phyloP scores from a whole-genome alignment of 345 rosid species.

The Dovyalis caffra region DNA sequence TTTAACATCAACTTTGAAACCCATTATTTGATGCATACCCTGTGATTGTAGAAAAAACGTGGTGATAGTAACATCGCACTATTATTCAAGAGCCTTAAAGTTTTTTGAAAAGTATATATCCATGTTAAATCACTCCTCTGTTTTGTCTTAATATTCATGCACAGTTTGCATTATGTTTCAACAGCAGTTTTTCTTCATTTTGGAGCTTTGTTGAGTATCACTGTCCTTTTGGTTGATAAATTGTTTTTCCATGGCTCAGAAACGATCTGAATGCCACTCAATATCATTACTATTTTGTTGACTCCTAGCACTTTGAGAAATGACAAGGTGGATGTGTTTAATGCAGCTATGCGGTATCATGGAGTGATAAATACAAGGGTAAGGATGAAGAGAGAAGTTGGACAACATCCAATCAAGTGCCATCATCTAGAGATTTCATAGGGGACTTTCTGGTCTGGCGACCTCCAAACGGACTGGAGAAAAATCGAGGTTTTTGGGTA shows the following conservation, averaged over 20 bases:
- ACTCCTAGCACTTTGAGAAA: not conserved
- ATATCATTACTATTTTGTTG: not conserved
- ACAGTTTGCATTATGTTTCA: not conserved
- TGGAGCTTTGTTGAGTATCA: not conserved
- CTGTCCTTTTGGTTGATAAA: not conserved
- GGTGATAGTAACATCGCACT: no score
- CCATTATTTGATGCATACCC: not conserved
- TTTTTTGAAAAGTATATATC: not conserved
- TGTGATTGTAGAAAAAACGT: not conserved
- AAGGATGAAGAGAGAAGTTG: conserved; percentile 43
- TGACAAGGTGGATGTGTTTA: not conserved
- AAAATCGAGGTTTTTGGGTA: conserved; percentile 68
- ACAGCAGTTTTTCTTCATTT: not conserved
- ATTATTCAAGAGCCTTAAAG: not conserved
- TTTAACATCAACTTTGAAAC: not conserved
- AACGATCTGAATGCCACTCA: not conserved
- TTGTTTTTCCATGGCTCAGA: not conserved
- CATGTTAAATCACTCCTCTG: not conserved
- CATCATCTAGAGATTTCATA: conserved; percentile 60
- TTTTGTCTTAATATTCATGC: not conserved
- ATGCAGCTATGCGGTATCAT: conserved; percentile 82
- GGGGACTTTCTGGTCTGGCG: conserved; percentile 81
- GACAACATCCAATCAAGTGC: conserved; percentile 64
- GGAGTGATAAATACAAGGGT: conserved; percentile 79
- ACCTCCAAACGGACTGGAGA: conserved; percentile 66